phyloP scores from a whole-genome alignment of 75 land plant genomes.

The Pseudotsuga menziesii region DNA sequence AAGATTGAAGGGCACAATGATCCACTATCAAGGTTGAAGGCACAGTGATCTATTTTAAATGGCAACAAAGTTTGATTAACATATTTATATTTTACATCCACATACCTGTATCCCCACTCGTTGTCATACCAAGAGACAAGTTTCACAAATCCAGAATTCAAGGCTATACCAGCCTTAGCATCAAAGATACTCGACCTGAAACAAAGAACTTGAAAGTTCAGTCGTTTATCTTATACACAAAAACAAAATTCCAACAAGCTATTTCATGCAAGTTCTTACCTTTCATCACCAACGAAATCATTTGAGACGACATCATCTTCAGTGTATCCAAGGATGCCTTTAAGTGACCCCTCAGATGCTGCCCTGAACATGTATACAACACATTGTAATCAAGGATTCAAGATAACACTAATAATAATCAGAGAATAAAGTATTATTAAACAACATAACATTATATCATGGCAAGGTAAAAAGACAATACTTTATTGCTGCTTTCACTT shows the following conservation, averaged over 20 bases:
- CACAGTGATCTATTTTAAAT: too few relatives aligned
- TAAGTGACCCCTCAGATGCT: constrained; percentile 83
- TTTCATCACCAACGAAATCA: constrained; percentile 89
- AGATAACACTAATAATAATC: neutral
- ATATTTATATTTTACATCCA: neutral
- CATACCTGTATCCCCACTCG: constrained; percentile 97
- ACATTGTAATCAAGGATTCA: neutral
- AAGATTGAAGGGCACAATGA: neutral
- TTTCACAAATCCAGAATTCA: constrained; percentile 71
- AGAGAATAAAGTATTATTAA: too few relatives aligned
- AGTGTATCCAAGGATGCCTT: constrained; percentile 95
- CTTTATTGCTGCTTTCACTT: constrained; percentile 86
- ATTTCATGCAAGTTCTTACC: constrained; percentile 33
- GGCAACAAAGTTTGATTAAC: neutral
- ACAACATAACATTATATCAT: neutral
- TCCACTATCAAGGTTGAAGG: too few relatives aligned
- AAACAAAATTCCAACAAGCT: neutral
- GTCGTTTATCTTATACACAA: neutral
- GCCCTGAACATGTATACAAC: constrained; percentile 16
- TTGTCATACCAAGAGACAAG: constrained; percentile 93
- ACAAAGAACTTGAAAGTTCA: neutral
- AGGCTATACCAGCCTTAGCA: constrained; percentile 89
- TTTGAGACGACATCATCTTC: constrained; percentile 96
- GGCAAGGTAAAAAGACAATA: constrained; percentile 17
- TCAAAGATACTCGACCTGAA: constrained; percentile 90